Evolutionary conservation across 257 asterid species (phyloP).

Genomic region (Linaria vulgaris): DNA sequence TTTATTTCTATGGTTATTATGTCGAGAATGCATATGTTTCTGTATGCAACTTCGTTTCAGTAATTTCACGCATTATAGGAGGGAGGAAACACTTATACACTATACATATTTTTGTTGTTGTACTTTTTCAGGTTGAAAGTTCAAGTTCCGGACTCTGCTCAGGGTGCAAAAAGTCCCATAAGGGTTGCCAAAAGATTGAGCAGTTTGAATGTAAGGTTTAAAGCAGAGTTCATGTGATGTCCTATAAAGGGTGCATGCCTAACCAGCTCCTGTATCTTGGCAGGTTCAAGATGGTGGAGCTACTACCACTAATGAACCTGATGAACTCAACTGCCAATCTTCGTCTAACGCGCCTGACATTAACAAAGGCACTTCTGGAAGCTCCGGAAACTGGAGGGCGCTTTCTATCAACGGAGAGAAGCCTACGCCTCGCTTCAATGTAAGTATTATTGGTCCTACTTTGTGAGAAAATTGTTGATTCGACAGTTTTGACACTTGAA

Average conservation of each 20-base stretch:
- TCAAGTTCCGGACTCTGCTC: constrained; percentile 41
- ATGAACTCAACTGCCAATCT: constrained; percentile 55
- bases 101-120: not conserved
- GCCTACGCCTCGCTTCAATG: constrained; percentile 86
- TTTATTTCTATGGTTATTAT: no score
- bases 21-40: no score
- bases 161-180: constrained; percentile 86
- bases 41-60: no score
- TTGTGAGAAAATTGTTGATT: constrained; percentile 19
- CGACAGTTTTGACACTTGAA: constrained; percentile 21
- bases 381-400: constrained; percentile 95
- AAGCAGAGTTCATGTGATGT: constrained; percentile 6
- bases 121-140: constrained; percentile 2
- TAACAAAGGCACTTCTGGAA: constrained; percentile 67
- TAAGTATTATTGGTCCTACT: constrained; percentile 33
- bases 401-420: constrained; percentile 83
- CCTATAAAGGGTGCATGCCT: constrained; percentile 15
- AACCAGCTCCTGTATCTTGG: constrained; percentile 29
- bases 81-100: no score
- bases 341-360: constrained; percentile 69
- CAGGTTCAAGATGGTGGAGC: constrained; percentile 68
- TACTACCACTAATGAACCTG: constrained; percentile 41
- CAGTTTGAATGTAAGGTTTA: constrained; percentile 53
- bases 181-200: constrained; percentile 65
- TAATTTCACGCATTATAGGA: no score